phyloP scores from a whole-genome alignment of 1,284 basidiomycete species.

The Leccinum griseonigrum region DNA sequence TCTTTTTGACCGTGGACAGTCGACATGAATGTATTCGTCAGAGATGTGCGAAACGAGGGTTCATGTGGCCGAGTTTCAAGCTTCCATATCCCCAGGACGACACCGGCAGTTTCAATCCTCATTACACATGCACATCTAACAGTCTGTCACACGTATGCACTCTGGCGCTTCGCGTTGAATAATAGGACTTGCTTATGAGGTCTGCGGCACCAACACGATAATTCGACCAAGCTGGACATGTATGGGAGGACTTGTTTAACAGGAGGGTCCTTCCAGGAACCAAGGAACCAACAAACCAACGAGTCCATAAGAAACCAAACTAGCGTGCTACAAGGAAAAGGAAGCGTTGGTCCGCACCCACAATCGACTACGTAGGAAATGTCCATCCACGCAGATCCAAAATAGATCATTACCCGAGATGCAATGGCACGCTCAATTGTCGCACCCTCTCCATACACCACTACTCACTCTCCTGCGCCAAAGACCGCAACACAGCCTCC shows the following conservation, averaged over 20 bases:
- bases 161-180: neutral
- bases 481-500: conserved; percentile 41
- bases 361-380: neutral
- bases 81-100: neutral
- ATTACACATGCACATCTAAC: neutral
- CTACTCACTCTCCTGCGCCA: conserved; percentile 33
- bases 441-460: neutral
- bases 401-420: neutral
- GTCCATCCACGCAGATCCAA: neutral
- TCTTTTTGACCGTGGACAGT: conserved; percentile 66
- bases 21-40: conserved; percentile 49
- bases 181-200: neutral
- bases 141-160: neutral
- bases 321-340: neutral
- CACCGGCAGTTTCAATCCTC: neutral
- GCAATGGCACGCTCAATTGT: neutral
- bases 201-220: neutral
- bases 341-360: neutral
- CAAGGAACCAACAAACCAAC: neutral
- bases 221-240: neutral
- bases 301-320: neutral
- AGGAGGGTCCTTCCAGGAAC: neutral
- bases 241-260: neutral
- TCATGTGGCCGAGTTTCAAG: neutral
- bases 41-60: conserved; percentile 54